Conservation (phyloP, 371 early-diverging fungal genomes). For the Rhizopus delemar region DNA sequence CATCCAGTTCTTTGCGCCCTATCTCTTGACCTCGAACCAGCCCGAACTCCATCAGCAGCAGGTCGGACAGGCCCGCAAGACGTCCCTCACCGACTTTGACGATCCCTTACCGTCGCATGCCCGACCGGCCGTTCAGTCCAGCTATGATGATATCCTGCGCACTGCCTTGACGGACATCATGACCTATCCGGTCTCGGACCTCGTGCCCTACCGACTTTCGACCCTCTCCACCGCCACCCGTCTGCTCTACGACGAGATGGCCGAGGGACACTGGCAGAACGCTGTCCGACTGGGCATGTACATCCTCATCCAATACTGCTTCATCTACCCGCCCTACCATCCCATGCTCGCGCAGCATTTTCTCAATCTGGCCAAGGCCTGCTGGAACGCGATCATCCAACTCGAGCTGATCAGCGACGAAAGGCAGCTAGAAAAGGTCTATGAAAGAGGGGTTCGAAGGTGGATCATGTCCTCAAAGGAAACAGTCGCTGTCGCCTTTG, state of each 20-base stretch:
- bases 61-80: not conserved
- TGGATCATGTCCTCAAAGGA: conserved; percentile 48
- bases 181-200: conserved; percentile 19
- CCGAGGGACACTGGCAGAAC: conserved; percentile 45
- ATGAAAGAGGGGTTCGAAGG: conserved; percentile 41
- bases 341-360: conserved; percentile 72
- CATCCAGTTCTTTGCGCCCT: not conserved
- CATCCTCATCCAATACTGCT: conserved; percentile 64
- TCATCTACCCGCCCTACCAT: conserved; percentile 73
- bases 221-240: conserved; percentile 36
- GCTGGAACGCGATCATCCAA: conserved; percentile 62
- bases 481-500: conserved; percentile 34
- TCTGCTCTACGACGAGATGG: conserved; percentile 43
- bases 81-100: conserved; percentile 32
- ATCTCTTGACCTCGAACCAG: conserved; percentile 21
- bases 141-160: conserved; percentile 28
- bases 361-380: conserved; percentile 62
- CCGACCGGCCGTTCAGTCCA: conserved; percentile 27
- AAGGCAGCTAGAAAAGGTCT: conserved; percentile 32
- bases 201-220: conserved; percentile 36
- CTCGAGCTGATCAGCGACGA: conserved; percentile 26
- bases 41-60: conserved; percentile 22
- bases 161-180: conserved; percentile 21
- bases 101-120: conserved; percentile 35
- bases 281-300: conserved; percentile 62